Evolutionary conservation across 495 filamentous ascomycete genomes (phyloP), one percentile per base, ranked within the genome.

Genomic region (Penicillium malachiteum): DNA sequence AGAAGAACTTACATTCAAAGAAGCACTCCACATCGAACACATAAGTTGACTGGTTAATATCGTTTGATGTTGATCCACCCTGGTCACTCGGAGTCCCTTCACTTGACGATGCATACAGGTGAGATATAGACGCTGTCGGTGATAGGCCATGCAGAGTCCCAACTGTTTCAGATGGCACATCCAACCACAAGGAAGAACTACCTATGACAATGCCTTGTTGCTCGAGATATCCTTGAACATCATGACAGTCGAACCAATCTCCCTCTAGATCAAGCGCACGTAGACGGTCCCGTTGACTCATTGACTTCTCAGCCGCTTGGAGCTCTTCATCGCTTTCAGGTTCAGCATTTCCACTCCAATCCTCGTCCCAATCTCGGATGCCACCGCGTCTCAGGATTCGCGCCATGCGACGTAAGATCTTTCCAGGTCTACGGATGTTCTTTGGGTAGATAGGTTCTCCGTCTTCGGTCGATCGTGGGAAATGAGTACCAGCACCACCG

Each of bases 401-500:
- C 33, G 44, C 47, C 42, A 67, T 31, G 17, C 65, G 37, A 8
- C 65, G 56, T 9, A 67, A 34, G 7, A 67, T 57, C 38, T 60
- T 65, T 7, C 58, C 58, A 0, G 65, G 65, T 40, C 59, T 47
- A 4, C 65, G 58, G 3, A 43, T 34, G 48, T 70, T 65, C 8
- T 56, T 40, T 0, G 68, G 70, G 33, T 58, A 67, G 0, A 65
- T 54, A 12, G 62, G 39, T 8, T 48, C 48, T 0, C 68, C 68
- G 10, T 60, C 38, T 13, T 8, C 13, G 7, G 47, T 56, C 1
- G 18, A 2, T 8, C 57, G 59, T 0, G 68, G 68, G 34, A 60
- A 72, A 57, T 87, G 85, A 1, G 83, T 86, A 0, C 87, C 88
- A 3, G 87, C 82, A 3, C 87, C 87, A 12, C 88, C 87, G 42